Evolutionary conservation across 805 yeast species (phyloP).

Genomic region (Barnettozyma sucrosica): DNA sequence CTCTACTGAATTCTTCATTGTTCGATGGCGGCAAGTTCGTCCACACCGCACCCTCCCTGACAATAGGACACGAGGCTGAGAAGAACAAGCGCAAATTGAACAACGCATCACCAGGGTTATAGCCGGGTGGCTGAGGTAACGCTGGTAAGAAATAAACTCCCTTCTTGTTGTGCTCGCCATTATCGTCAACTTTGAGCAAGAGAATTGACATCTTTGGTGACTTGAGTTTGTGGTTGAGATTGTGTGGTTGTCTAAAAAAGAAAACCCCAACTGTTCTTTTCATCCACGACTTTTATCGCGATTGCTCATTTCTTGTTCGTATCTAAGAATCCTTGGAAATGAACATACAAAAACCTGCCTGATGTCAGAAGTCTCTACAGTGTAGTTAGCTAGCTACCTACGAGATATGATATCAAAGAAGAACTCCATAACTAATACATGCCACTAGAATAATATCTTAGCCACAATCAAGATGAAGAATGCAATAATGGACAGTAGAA

Average conservation of each 20-base stretch:
- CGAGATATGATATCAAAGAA: too few relatives aligned
- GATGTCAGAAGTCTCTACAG: neutral
- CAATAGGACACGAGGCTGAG: conserved; percentile 69
- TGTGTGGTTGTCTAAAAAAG: neutral
- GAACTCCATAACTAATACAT: neutral
- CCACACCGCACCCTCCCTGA: conserved; percentile 66
- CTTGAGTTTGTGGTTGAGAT: neutral
- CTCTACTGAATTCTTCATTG: conserved; percentile 46
- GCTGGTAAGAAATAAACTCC: conserved; percentile 38
- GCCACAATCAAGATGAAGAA: conserved; percentile 27
- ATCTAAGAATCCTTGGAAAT: neutral
- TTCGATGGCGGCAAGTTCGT: conserved; percentile 59
- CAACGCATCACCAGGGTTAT: conserved; percentile 37
- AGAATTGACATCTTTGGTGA: conserved; percentile 25
- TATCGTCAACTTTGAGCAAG: conserved; percentile 29
- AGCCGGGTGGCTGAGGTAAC: conserved; percentile 31
- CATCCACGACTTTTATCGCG: neutral
- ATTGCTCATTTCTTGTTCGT: neutral
- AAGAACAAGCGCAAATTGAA: conserved; percentile 54
- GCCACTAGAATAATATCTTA: conserved; percentile 14
- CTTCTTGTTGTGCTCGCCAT: conserved; percentile 31
- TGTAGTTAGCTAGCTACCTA: too few relatives aligned
- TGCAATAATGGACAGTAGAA: conserved; percentile 27
- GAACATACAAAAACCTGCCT: too few relatives aligned
- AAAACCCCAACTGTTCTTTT: neutral